These are phyloP conservation scores for Vanrija sp. DNA, from an alignment of 1,284 basidiomycete species.

Conservation along the genomic window DNA sequence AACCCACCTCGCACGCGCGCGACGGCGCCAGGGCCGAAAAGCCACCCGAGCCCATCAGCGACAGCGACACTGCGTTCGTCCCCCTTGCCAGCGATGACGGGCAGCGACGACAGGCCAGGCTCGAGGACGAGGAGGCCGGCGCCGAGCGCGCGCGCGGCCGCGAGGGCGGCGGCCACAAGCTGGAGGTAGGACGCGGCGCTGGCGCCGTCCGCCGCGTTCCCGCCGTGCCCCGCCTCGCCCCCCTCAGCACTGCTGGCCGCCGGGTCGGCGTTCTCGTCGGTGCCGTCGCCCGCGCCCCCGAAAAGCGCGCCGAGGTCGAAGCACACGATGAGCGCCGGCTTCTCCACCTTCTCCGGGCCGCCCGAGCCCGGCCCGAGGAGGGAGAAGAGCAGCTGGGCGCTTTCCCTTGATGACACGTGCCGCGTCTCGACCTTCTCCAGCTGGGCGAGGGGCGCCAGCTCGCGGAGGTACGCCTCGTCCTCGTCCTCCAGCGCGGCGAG, in stretches of 20 bases:
- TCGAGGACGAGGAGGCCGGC: constrained; percentile 34
- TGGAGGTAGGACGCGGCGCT: constrained; percentile 34
- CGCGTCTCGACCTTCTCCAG: constrained; percentile 32
- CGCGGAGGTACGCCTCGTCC: constrained; percentile 33
- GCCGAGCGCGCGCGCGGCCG: constrained; percentile 22
- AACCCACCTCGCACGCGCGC: neutral
- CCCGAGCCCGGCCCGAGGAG: constrained; percentile 14
- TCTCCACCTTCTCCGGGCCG: constrained; percentile 4
- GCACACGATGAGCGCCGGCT: constrained; percentile 31
- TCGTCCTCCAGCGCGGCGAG: constrained; percentile 30
- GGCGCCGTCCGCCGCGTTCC: neutral
- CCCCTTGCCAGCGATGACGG: constrained; percentile 22
- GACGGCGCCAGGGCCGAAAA: constrained; percentile 19
- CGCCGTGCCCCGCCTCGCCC: neutral
- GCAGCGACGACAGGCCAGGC: constrained; percentile 28
- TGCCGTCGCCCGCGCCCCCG: constrained; percentile 17
- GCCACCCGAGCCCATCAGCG: constrained; percentile 23
- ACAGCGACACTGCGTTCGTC: constrained; percentile 22
- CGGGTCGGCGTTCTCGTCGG: constrained; percentile 25
- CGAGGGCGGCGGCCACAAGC: constrained; percentile 23
- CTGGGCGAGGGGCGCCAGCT: constrained; percentile 8
- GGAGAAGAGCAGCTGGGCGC: constrained; percentile 31
- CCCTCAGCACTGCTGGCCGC: neutral
- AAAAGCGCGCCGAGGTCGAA: constrained; percentile 32
- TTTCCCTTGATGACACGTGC: constrained; percentile 29